These are phyloP conservation scores for Trametes versicolor DNA, from an alignment of 1,284 basidiomycete genomes.

Conservation along the genomic window DNA sequence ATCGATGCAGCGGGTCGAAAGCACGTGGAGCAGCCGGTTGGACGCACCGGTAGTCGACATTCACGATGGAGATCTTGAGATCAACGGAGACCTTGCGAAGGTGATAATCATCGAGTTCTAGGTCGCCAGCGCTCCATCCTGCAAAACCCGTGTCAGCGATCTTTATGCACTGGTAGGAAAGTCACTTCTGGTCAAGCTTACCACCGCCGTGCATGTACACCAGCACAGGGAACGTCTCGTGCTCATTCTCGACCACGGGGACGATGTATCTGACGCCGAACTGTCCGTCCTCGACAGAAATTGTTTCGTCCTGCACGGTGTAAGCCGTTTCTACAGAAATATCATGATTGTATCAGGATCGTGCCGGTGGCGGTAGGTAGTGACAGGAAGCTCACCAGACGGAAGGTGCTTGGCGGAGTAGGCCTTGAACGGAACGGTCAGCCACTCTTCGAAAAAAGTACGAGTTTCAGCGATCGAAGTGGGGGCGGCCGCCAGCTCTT, in stretches of 20 bases:
- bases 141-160: background rate
- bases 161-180: background rate
- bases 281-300: background rate
- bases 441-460: background rate
- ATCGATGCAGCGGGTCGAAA: background rate
- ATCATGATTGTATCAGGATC: background rate
- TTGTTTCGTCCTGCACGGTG: background rate
- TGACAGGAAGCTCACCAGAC: background rate
- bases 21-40: background rate
- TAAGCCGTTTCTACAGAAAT: background rate
- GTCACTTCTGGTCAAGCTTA: background rate
- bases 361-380: background rate
- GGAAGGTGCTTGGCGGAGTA: background rate
- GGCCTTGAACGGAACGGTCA: background rate
- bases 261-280: background rate
- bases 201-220: background rate
- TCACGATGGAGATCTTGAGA: conserved; percentile 35
- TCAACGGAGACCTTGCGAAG: conserved; percentile 25
- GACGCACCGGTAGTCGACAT: conserved; percentile 29
- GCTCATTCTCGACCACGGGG: background rate
- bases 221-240: background rate
- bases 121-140: conserved; percentile 2
- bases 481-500: background rate
- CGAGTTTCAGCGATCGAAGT: background rate
- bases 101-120: conserved; percentile 32